phyloP scores from a whole-genome alignment of 176 grass and related monocot species.

The Cenchrus americanus region DNA sequence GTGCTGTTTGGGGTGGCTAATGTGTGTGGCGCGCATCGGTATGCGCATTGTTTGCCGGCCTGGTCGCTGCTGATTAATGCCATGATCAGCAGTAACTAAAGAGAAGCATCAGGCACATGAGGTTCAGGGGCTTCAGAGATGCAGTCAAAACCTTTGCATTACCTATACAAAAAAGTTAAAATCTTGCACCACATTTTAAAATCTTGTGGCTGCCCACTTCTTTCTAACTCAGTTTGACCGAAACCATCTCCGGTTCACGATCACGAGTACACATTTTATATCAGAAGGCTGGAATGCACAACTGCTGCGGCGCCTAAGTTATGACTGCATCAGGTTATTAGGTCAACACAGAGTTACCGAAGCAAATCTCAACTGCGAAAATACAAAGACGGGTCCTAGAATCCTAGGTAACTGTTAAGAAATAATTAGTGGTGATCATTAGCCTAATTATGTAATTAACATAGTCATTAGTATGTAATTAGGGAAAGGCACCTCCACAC shows the following conservation, averaged over 20 bases:
- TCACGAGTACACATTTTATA: background rate
- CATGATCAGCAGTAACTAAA: conserved; percentile 13
- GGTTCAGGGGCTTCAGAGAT: background rate
- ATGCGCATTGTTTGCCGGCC: conserved; percentile 17
- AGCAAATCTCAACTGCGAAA: background rate
- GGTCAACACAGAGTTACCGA: background rate
- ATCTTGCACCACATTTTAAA: background rate
- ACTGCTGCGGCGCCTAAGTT: background rate
- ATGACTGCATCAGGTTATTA: background rate
- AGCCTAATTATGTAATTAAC: too few species aligned
- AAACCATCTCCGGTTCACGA: background rate
- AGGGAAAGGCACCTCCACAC: too few species aligned
- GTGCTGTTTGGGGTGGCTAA: conserved; percentile 1
- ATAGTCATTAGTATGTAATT: too few species aligned
- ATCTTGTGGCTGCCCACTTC: background rate
- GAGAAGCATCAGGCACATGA: conserved; percentile 12
- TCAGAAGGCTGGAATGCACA: background rate
- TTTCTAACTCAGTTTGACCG: background rate
- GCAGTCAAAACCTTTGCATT: background rate
- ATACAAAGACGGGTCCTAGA: background rate
- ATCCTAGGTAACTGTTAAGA: background rate
- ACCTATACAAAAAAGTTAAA: background rate
- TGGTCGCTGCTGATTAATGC: conserved; percentile 21
- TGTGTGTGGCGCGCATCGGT: background rate
- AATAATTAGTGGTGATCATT: too few species aligned